phyloP scores from a whole-genome alignment of 352 stramenopile genomes.

The Plasmopara viticola region DNA sequence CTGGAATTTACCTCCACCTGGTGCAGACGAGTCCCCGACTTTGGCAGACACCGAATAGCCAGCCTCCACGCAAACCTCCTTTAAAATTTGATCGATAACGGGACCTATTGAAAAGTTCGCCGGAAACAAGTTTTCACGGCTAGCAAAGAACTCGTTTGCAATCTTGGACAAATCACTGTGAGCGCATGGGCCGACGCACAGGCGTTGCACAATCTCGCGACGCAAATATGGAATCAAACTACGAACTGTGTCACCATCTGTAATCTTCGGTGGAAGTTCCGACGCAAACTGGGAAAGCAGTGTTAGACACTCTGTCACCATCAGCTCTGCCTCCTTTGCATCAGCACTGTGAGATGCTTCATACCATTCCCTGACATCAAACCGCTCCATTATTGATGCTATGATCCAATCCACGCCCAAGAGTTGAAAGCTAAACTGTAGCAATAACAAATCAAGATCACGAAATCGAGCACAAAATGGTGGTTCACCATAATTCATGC shows the following conservation, averaged over 20 bases:
- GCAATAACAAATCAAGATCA: constrained; percentile 71
- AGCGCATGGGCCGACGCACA: constrained; percentile 73
- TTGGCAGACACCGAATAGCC: constrained; percentile 20
- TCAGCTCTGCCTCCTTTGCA: constrained; percentile 53
- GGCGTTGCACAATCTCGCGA: constrained; percentile 69
- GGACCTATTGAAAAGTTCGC: constrained; percentile 60
- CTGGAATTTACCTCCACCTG: constrained; percentile 55
- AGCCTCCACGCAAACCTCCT: constrained; percentile 54
- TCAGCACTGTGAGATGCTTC: constrained; percentile 34
- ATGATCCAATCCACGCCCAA: constrained; percentile 75
- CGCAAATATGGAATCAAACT: constrained; percentile 67
- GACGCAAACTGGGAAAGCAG: constrained; percentile 70
- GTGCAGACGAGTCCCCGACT: constrained; percentile 21
- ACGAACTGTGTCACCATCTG: constrained; percentile 35
- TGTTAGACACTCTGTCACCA: constrained; percentile 76
- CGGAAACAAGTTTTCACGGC: constrained; percentile 69
- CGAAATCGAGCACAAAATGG: constrained; percentile 80
- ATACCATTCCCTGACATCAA: constrained; percentile 59
- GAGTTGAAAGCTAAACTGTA: constrained; percentile 75
- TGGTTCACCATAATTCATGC: constrained; percentile 87
- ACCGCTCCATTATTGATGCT: constrained; percentile 62
- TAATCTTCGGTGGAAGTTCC: constrained; percentile 64
- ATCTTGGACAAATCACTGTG: constrained; percentile 85
- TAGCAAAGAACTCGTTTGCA: constrained; percentile 72
- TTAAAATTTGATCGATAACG: constrained; percentile 71